A percentile compares a stretch with the other conserved stretches of the same genome.
These are phyloP conservation scores for Camellia lanceoleosa DNA, from an alignment of 148 eudicot genomes.

Conservation along the genomic window DNA sequence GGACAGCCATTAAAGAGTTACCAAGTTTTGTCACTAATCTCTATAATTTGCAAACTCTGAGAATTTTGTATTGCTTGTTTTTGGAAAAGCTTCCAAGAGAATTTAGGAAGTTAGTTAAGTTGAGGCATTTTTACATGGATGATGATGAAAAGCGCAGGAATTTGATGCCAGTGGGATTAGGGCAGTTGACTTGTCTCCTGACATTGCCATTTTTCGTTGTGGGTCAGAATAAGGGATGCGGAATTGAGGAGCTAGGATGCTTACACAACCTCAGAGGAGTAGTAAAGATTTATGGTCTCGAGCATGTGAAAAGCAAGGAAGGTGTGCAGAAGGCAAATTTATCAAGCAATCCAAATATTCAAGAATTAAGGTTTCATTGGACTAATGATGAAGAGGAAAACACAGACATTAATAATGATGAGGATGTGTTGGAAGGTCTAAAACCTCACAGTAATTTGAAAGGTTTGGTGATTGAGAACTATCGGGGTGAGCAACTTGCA, in stretches of 20 bases:
- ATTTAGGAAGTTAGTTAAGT: neutral
- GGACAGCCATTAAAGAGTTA: neutral
- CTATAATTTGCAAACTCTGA: constrained; percentile 21
- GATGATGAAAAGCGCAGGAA: too few species aligned
- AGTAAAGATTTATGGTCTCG: neutral
- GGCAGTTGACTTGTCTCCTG: neutral
- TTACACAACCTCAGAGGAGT: neutral
- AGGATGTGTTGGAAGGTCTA: neutral
- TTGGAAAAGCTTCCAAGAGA: neutral
- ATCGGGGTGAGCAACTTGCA: neutral
- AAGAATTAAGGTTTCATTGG: neutral
- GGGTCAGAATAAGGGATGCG: neutral
- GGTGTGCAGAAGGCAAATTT: neutral
- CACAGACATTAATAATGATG: neutral
- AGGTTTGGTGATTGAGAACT: neutral
- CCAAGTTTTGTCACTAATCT: constrained; percentile 17
- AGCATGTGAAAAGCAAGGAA: neutral
- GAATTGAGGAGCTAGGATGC: too few species aligned
- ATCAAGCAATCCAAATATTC: neutral
- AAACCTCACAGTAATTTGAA: neutral
- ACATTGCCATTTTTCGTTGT: constrained; percentile 5
- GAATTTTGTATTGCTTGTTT: neutral
- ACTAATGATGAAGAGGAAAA: too few species aligned
- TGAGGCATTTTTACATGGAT: constrained; percentile 15
- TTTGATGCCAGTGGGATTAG: neutral